phyloP scores from a whole-genome alignment of 495 filamentous ascomycete species.

The Lentithecium fluviatile region DNA sequence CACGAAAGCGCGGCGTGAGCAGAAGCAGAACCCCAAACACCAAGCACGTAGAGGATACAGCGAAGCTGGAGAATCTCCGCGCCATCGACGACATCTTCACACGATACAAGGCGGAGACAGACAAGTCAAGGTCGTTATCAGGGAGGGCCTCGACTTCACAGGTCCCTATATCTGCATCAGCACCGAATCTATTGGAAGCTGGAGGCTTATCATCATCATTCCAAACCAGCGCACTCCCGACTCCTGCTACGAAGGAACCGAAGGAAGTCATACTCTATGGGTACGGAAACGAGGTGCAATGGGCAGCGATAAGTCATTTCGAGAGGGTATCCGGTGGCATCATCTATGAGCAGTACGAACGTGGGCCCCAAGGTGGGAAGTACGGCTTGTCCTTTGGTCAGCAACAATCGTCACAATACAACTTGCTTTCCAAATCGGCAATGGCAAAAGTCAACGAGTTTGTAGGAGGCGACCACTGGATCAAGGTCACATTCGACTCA shows the following conservation, averaged over 20 bases:
- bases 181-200: constrained; percentile 20
- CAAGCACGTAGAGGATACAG: constrained; percentile 53
- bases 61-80: constrained; percentile 47
- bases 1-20: constrained; percentile 49
- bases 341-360: constrained; percentile 88
- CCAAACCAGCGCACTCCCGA: constrained; percentile 40
- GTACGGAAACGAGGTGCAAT: constrained; percentile 71
- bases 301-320: constrained; percentile 80
- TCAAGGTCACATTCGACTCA: constrained; percentile 89
- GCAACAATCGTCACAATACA: constrained; percentile 47
- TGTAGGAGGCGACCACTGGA: constrained; percentile 80
- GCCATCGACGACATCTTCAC: constrained; percentile 38
- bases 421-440: constrained; percentile 64
- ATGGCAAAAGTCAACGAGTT: constrained; percentile 72
- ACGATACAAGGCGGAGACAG: constrained; percentile 11
- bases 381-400: constrained; percentile 58
- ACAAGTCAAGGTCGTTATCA: constrained; percentile 23
- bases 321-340: constrained; percentile 69
- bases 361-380: constrained; percentile 64
- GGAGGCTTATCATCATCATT: constrained; percentile 13
- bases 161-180: constrained; percentile 27
- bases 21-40: constrained; percentile 60
- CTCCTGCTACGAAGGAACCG: constrained; percentile 53
- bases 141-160: constrained; percentile 34
- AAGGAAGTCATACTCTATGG: constrained; percentile 82